These are phyloP conservation scores for Phytophthora capsici DNA, from an alignment of 352 stramenopile species.

Conservation along the genomic window DNA sequence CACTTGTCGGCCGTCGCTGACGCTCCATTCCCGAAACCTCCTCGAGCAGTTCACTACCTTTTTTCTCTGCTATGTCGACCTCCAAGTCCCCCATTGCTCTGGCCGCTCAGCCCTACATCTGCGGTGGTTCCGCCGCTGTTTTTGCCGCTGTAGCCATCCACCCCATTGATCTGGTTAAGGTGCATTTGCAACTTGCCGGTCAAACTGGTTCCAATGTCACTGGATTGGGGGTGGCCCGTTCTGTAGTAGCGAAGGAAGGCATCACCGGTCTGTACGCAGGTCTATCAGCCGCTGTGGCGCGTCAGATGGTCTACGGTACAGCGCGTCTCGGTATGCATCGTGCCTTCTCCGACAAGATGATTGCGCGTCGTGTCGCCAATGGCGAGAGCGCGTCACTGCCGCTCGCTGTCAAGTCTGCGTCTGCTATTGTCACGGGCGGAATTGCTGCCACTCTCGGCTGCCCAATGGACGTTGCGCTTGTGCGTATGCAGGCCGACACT, in stretches of 20 bases:
- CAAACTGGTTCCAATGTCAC: slow-evolving; percentile 83
- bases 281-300: slow-evolving; percentile 79
- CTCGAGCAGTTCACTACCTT: slow-evolving; percentile 11
- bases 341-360: slow-evolving; percentile 83
- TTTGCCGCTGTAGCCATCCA: slow-evolving; percentile 87
- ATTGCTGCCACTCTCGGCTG: slow-evolving; percentile 97
- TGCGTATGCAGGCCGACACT: slow-evolving; percentile 98
- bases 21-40: slow-evolving; percentile 40
- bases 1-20: slow-evolving; percentile 4
- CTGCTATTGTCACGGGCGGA: slow-evolving; percentile 75
- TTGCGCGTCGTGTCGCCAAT: slow-evolving; percentile 67
- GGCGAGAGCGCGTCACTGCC: slow-evolving; percentile 75
- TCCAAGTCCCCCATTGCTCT: slow-evolving; percentile 59
- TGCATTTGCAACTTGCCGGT: slow-evolving; percentile 88
- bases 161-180: slow-evolving; percentile 92
- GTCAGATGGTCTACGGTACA: slow-evolving; percentile 89
- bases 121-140: slow-evolving; percentile 74
- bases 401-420: slow-evolving; percentile 75
- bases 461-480: slow-evolving; percentile 98
- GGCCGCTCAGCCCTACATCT: slow-evolving; percentile 79
- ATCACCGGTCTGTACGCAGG: slow-evolving; percentile 85
- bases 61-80: slow-evolving; percentile 32
- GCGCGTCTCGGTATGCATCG: slow-evolving; percentile 87
- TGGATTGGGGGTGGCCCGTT: slow-evolving; percentile 75
- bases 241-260: slow-evolving; percentile 83